phyloP scores from a whole-genome alignment of 2,329 filamentous ascomycete species.

The Stagonosporopsis chrysanthemi region DNA sequence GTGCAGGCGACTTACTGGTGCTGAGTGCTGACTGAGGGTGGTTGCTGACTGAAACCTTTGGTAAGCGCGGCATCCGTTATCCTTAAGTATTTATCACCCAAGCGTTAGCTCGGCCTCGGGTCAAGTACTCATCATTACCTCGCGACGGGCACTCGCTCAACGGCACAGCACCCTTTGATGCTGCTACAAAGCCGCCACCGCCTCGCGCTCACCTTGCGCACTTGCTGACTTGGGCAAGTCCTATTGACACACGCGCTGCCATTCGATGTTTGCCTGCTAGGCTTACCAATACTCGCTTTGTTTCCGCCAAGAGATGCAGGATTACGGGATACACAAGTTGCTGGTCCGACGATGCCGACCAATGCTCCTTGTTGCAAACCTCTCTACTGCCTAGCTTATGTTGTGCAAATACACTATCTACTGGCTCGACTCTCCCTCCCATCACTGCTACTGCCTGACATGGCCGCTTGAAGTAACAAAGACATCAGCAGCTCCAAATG shows the following conservation, averaged over 20 bases:
- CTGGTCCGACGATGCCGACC: constrained; percentile 31
- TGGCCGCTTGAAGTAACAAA: not conserved
- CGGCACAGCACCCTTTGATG: constrained; percentile 6
- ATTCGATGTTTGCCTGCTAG: constrained; percentile 22
- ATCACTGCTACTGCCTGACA: not conserved
- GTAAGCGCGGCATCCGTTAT: constrained; percentile 10
- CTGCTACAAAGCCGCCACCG: constrained; percentile 10
- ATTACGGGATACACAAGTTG: constrained; percentile 24
- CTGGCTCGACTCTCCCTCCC: not conserved
- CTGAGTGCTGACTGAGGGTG: constrained; percentile 8
- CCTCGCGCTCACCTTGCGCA: constrained; percentile 20
- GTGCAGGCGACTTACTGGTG: constrained; percentile 30
- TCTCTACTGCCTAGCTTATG: constrained; percentile 9
- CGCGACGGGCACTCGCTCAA: constrained; percentile 8
- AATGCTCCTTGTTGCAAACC: constrained; percentile 8
- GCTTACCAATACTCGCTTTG: constrained; percentile 32
- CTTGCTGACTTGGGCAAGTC: constrained; percentile 27
- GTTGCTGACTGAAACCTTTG: constrained; percentile 11
- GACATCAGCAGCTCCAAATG: too few relatives aligned
- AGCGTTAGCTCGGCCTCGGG: constrained; percentile 2
- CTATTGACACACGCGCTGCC: constrained; percentile 5
- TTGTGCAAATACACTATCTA: constrained; percentile 10
- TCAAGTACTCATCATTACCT: constrained; percentile 6
- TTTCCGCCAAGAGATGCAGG: constrained; percentile 20
- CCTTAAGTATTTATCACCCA: constrained; percentile 3